These are phyloP conservation scores for Lactifluus rugatus DNA, from an alignment of 768 basidiomycete genomes.

Conservation along the genomic window DNA sequence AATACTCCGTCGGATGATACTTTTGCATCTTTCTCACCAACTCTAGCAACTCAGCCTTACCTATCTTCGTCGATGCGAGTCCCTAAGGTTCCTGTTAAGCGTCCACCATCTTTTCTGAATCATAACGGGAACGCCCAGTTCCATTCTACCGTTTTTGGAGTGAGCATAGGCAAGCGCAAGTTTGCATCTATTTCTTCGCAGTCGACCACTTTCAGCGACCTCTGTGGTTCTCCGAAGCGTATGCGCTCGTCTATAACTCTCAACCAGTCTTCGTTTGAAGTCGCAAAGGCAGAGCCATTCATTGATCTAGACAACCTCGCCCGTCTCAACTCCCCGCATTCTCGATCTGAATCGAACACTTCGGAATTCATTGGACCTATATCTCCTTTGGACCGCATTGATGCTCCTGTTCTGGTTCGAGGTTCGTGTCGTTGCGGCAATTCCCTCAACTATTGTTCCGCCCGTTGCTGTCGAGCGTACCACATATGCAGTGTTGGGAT, in stretches of 20 bases:
- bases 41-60: not conserved
- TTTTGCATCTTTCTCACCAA: not conserved
- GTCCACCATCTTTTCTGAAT: not conserved
- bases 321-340: not conserved
- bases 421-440: not conserved
- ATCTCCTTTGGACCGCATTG: not conserved
- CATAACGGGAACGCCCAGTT: not conserved
- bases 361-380: not conserved
- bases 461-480: not conserved
- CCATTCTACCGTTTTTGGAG: not conserved
- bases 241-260: constrained; percentile 35
- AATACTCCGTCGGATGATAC: not conserved
- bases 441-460: no score
- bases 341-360: not conserved
- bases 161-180: constrained; percentile 10
- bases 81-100: constrained; percentile 3
- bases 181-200: constrained; percentile 2
- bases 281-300: constrained; percentile 23
- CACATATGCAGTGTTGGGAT: not conserved
- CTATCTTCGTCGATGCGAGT: not conserved
- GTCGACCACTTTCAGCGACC: constrained; percentile 30
- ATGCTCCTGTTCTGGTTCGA: not conserved
- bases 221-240: constrained; percentile 35
- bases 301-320: constrained; percentile 6
- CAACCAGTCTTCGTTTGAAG: constrained; percentile 28